A percentile compares a stretch with the other conserved stretches of the same genome.
Evolutionary conservation across 1,284 basidiomycete species (phyloP).

Genomic region (Cutaneotrichosporon arboriforme): DNA sequence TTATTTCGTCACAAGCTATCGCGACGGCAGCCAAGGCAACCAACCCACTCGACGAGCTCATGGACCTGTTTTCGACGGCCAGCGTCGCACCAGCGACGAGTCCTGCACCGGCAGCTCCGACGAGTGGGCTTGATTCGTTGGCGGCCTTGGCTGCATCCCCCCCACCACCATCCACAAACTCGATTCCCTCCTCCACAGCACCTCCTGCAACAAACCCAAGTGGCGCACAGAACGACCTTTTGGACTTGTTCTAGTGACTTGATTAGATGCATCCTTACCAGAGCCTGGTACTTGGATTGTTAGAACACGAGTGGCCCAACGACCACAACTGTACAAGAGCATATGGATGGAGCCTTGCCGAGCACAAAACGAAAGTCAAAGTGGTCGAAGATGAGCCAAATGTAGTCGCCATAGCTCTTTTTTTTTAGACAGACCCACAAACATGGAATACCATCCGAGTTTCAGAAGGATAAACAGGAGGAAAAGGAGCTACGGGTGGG

Average conservation of each 20-base stretch:
- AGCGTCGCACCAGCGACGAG: slow-evolving; percentile 44
- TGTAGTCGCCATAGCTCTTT: too few species aligned
- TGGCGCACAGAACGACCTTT: slow-evolving; percentile 39
- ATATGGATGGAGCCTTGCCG: too few species aligned
- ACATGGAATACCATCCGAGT: too few species aligned
- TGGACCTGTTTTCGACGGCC: slow-evolving; percentile 70
- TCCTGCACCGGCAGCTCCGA: not conserved
- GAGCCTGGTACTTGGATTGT: too few species aligned
- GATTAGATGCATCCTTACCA: too few species aligned
- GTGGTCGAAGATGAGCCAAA: too few species aligned
- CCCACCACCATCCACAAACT: slow-evolving; percentile 7
- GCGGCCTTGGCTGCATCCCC: not conserved
- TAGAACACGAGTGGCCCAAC: too few species aligned
- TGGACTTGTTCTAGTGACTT: slow-evolving; percentile 42
- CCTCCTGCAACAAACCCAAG: not conserved
- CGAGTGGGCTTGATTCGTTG: slow-evolving; percentile 7
- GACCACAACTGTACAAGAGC: too few species aligned
- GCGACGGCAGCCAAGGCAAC: slow-evolving; percentile 43
- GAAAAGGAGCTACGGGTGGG: too few species aligned
- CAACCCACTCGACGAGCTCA: slow-evolving; percentile 85
- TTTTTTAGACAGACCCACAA: too few species aligned
- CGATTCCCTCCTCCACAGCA: not conserved
- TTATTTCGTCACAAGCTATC: slow-evolving; percentile 32
- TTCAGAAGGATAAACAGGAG: too few species aligned
- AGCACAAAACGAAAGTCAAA: too few species aligned